phyloP scores from a whole-genome alignment of 352 stramenopile genomes.

The Pythium brassicae region DNA sequence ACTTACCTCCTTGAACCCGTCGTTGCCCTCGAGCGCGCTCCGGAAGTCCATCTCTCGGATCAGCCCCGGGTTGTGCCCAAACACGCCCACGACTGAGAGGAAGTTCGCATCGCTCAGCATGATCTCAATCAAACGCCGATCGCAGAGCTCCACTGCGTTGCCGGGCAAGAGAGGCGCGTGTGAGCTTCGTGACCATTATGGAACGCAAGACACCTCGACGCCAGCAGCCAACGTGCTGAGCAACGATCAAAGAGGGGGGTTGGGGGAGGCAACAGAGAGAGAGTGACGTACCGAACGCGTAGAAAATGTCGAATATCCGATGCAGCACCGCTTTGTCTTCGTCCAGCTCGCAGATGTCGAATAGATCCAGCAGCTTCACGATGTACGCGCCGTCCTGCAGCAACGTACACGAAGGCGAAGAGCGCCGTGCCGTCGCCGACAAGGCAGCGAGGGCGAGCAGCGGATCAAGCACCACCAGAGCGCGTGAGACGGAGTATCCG shows the following conservation, averaged over 20 bases:
- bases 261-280: not conserved
- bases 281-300: slow-evolving; percentile 40
- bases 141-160: slow-evolving; percentile 64
- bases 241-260: no score
- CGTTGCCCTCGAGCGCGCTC: slow-evolving; percentile 46
- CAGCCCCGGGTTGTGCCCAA: slow-evolving; percentile 74
- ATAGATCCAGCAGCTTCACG: slow-evolving; percentile 68
- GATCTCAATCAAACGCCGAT: slow-evolving; percentile 60
- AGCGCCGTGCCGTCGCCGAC: no score
- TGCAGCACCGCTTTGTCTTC: slow-evolving; percentile 53
- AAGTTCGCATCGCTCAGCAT: slow-evolving; percentile 76
- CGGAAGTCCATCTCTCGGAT: slow-evolving; percentile 77
- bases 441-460: no score
- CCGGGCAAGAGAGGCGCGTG: not conserved
- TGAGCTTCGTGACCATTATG: not conserved
- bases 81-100: slow-evolving; percentile 74
- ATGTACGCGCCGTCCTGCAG: slow-evolving; percentile 64
- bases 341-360: slow-evolving; percentile 67
- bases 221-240: no score
- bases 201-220: no score
- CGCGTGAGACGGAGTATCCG: no score
- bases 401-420: not conserved
- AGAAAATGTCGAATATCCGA: slow-evolving; percentile 75
- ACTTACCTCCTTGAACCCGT: slow-evolving; percentile 62
- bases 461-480: not conserved